Conservation (phyloP, 2,329 filamentous ascomycete genomes). For the Chalaropsis ovoidea region DNA sequence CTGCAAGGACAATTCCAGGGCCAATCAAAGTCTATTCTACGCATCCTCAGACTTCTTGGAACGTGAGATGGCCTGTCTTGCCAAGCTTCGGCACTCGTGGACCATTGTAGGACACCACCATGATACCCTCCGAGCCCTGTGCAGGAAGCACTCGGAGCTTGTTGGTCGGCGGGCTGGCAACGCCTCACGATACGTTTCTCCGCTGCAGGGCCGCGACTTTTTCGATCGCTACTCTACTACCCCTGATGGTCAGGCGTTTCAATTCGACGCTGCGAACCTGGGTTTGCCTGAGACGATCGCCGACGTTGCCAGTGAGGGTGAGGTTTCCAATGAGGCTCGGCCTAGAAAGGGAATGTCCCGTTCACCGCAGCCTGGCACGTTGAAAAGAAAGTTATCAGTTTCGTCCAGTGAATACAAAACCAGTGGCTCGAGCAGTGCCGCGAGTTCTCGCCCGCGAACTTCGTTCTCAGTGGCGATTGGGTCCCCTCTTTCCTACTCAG, state of each 20-base stretch:
- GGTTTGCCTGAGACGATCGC: constrained; percentile 57
- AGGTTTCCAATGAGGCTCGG: background rate
- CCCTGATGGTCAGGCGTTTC: constrained; percentile 48
- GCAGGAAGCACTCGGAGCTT: constrained; percentile 68
- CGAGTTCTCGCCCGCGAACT: background rate
- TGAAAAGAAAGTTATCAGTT: background rate
- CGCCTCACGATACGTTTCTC: constrained; percentile 6
- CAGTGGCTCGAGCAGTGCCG: background rate
- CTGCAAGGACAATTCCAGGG: constrained; percentile 40
- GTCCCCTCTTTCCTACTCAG: background rate
- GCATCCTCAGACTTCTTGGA: constrained; percentile 58
- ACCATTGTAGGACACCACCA: constrained; percentile 69
- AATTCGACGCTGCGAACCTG: constrained; percentile 65
- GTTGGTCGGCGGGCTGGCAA: constrained; percentile 36
- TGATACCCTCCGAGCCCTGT: constrained; percentile 67
- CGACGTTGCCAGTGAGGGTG: constrained; percentile 38
- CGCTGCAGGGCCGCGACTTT: constrained; percentile 46
- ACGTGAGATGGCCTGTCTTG: constrained; percentile 68
- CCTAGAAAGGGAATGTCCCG: background rate
- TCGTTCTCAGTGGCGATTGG: background rate
- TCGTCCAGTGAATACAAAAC: background rate
- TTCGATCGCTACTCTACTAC: constrained; percentile 62
- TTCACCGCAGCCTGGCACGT: background rate
- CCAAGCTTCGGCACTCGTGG: constrained; percentile 64
- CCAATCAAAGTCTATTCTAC: constrained; percentile 54